phyloP scores from a whole-genome alignment of 2,329 filamentous ascomycete genomes.

The Fusarium anthophilum region DNA sequence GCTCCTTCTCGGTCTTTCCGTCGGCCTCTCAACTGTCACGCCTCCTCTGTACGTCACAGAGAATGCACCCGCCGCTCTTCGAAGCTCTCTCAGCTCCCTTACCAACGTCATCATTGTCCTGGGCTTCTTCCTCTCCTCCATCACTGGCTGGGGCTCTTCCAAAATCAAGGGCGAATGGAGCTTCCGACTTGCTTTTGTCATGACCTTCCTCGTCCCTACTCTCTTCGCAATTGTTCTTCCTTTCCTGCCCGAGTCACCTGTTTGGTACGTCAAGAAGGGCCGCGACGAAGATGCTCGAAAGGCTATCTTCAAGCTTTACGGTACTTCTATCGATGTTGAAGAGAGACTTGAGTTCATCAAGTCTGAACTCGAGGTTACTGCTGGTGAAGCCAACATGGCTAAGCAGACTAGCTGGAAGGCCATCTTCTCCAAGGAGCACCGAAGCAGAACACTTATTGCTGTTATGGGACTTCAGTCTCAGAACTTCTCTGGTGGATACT shows the following conservation, averaged over 20 bases:
- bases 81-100: slow-evolving; percentile 41
- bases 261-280: slow-evolving; percentile 44
- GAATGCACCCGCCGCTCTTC: slow-evolving; percentile 41
- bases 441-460: slow-evolving; percentile 38
- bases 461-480: slow-evolving; percentile 41
- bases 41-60: slow-evolving; percentile 44
- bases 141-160: slow-evolving; percentile 41
- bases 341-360: slow-evolving; percentile 40
- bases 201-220: slow-evolving; percentile 43
- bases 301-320: slow-evolving; percentile 40
- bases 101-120: slow-evolving; percentile 46
- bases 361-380: slow-evolving; percentile 39
- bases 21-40: slow-evolving; percentile 41
- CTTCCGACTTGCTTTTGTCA: slow-evolving; percentile 40
- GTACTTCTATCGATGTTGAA: slow-evolving; percentile 32
- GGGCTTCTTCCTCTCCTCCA: slow-evolving; percentile 43
- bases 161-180: slow-evolving; percentile 43
- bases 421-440: slow-evolving; percentile 45
- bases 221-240: slow-evolving; percentile 38
- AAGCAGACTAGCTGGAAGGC: slow-evolving; percentile 44
- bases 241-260: slow-evolving; percentile 42
- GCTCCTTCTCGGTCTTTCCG: slow-evolving; percentile 40
- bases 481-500: slow-evolving; percentile 46
- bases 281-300: slow-evolving; percentile 42
- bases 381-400: slow-evolving; percentile 36